Evolutionary conservation across 2,329 filamentous ascomycete species (phyloP).

Genomic region (Mycocentrospora acerina): DNA sequence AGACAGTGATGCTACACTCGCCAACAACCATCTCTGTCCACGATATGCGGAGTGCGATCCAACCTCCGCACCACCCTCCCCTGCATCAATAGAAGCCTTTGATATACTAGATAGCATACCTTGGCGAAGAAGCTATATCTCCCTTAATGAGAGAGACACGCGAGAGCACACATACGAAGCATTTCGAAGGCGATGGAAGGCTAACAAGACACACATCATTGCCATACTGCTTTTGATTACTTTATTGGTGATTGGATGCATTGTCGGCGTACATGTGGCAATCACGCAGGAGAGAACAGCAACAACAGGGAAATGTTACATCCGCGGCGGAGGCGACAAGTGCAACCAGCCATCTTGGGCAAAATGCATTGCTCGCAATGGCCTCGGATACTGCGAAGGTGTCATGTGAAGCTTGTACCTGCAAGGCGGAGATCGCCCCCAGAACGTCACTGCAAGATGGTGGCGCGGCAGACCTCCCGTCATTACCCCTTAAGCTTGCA

Average conservation of each 20-base stretch:
- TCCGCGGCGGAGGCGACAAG: conserved; percentile 19
- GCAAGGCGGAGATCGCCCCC: background rate
- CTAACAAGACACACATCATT: conserved; percentile 21
- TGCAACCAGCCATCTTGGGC: conserved; percentile 22
- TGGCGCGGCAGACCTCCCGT: too few species aligned
- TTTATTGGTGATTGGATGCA: conserved; percentile 22
- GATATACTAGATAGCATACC: conserved; percentile 36
- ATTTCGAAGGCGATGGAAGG: conserved; percentile 17
- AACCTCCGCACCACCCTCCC: conserved; percentile 36
- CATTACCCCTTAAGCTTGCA: too few species aligned
- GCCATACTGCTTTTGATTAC: conserved; percentile 20
- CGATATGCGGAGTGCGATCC: conserved; percentile 36
- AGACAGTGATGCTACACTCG: conserved; percentile 23
- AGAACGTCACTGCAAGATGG: background rate
- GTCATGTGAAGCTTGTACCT: conserved; percentile 7
- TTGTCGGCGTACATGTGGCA: conserved; percentile 20
- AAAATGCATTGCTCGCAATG: conserved; percentile 20
- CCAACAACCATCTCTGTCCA: conserved; percentile 32
- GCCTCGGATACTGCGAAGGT: conserved; percentile 25
- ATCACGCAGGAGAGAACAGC: conserved; percentile 16
- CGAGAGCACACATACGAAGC: conserved; percentile 3
- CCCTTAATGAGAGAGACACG: conserved; percentile 5
- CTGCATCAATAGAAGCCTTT: conserved; percentile 37
- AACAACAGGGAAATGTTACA: conserved; percentile 8
- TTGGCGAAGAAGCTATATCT: conserved; percentile 33